Conservation (phyloP, 2,329 filamentous ascomycete genomes). For the Alternaria triticina region DNA sequence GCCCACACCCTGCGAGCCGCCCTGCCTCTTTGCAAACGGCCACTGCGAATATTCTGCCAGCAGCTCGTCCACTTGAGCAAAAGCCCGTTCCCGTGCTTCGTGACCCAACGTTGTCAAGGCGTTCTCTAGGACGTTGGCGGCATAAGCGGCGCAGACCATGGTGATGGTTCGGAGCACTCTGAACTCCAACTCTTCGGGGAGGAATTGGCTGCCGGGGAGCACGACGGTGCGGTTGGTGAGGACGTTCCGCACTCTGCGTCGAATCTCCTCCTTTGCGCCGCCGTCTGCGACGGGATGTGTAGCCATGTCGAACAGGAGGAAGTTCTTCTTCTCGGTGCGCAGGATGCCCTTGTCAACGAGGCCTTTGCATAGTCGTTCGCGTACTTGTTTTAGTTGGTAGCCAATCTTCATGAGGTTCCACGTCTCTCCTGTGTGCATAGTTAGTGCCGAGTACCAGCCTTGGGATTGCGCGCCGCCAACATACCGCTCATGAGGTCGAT, state of each 20-base stretch:
- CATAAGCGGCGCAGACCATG: constrained; percentile 98
- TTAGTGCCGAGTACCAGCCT: constrained; percentile 23
- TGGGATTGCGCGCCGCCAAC: constrained; percentile 7
- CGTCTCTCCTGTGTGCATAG: constrained; percentile 75
- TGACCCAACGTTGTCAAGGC: constrained; percentile 93
- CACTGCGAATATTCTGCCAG: constrained; percentile 96
- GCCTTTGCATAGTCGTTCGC: constrained; percentile 94
- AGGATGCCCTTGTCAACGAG: constrained; percentile 98
- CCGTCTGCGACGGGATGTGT: constrained; percentile 97
- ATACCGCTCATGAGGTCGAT: constrained; percentile 98
- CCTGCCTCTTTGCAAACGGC: constrained; percentile 85
- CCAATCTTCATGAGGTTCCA: constrained; percentile 99
- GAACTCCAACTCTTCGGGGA: constrained; percentile 94
- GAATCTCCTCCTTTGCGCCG: constrained; percentile 96
- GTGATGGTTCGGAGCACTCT: constrained; percentile 88
- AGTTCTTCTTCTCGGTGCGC: constrained; percentile 98
- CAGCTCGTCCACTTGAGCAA: constrained; percentile 95
- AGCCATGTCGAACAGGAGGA: constrained; percentile 99
- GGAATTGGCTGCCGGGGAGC: constrained; percentile 81
- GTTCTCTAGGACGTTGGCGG: constrained; percentile 97
- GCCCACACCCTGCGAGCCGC: constrained; percentile 81
- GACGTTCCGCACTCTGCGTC: constrained; percentile 87
- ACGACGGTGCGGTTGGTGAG: constrained; percentile 94
- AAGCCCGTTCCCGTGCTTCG: constrained; percentile 91
- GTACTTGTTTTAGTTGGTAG: constrained; percentile 98